Base-by-base conservation (phyloP, 768 basidiomycete genomes). In the Tulasnella sp. region DNA sequence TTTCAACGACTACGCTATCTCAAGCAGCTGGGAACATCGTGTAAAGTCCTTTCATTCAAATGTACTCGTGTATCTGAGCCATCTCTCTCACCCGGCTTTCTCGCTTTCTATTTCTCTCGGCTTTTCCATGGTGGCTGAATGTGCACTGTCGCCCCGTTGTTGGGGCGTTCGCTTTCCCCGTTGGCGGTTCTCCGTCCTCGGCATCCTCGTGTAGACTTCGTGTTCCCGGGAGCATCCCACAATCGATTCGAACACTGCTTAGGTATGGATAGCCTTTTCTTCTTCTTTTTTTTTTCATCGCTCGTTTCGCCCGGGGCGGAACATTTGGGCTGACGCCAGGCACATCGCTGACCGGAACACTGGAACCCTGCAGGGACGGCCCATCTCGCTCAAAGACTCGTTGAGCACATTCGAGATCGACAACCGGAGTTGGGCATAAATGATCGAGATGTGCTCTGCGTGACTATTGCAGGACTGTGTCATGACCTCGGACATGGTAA, bases 231-330 rank as follows among this genome's bases (percentile, higher is more conserved):
- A 1, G 94, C 92, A 0, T 89, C 92, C 0, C 94, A 95, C 82
- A 94, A 91, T 79, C 89, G 94, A 0, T 95, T 96, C 81, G 94
- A 95, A 82, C 94, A 96, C 83, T 92, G 89, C 80, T 86, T 96
- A n/a, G 94, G 94, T 92, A 75, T 34, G 84, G 56, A 58, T 79
- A 80, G 19, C 44, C 36, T 68, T 68, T 34, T n/a, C n/a, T n/a
- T n/a, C n/a, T n/a, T n/a, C n/a, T n/a, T n/a, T n/a, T n/a, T n/a
- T n/a, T n/a, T 68, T 68, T 68, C 16, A n/a, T n/a, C n/a, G n/a
- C n/a, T n/a, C n/a, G n/a, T n/a, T n/a, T n/a, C n/a, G n/a, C n/a
- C n/a, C n/a, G n/a, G 77, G 34, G 27, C 58, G n/a, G n/a, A n/a
- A n/a, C n/a, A n/a, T n/a, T n/a, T n/a, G n/a, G n/a, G n/a, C n/a